phyloP scores from a whole-genome alignment of 352 stramenopile species.

The Phytophthora lateralis region DNA sequence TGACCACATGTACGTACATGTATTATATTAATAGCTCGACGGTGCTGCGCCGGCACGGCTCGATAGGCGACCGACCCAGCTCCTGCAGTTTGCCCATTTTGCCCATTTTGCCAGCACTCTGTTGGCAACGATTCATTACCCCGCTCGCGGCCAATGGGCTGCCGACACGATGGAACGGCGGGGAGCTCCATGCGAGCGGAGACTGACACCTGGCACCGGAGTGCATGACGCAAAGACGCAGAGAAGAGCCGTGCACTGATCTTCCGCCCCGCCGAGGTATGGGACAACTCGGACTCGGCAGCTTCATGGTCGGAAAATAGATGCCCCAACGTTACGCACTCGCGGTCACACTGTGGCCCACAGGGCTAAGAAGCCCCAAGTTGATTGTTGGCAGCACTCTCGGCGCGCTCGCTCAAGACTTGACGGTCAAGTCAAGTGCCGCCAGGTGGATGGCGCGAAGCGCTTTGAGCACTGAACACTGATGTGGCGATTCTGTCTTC shows the following conservation, averaged over 20 bases:
- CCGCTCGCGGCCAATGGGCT: constrained; percentile 13
- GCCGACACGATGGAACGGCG: constrained; percentile 16
- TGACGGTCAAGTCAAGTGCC: background rate
- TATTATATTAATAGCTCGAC: background rate
- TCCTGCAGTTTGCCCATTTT: too few relatives aligned
- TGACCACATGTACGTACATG: background rate
- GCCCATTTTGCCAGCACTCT: too few relatives aligned
- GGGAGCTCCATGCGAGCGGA: constrained; percentile 2
- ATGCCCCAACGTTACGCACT: background rate
- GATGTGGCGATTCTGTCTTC: background rate
- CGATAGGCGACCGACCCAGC: background rate
- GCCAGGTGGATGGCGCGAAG: background rate
- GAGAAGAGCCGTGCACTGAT: constrained; percentile 16
- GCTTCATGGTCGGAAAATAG: background rate
- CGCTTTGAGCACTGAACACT: background rate
- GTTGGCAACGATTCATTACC: background rate
- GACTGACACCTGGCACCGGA: background rate
- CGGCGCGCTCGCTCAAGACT: background rate
- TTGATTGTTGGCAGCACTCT: background rate
- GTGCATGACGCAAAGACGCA: constrained; percentile 1
- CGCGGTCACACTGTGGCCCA: background rate
- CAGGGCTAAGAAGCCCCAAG: background rate
- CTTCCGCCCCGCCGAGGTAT: constrained; percentile 4
- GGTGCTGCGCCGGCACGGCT: background rate
- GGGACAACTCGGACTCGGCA: background rate